Conservation (phyloP, 2,329 filamentous ascomycete species). For the Sarocladium brachiariae region DNA sequence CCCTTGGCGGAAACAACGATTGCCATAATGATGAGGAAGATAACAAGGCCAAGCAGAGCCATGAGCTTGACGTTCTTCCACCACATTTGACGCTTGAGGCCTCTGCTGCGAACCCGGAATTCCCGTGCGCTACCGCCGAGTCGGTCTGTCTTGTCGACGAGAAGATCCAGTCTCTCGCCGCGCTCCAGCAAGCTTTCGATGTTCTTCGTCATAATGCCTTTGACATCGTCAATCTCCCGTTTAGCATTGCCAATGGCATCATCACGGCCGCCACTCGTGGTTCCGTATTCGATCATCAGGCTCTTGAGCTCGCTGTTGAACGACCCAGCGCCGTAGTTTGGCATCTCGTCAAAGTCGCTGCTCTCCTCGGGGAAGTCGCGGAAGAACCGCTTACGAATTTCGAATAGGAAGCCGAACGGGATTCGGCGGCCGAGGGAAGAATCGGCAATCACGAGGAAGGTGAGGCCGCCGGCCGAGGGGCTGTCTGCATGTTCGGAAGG, state of each 20-base stretch:
- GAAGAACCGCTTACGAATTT: conserved; percentile 85
- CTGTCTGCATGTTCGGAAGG: conserved; percentile 53
- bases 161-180: conserved; percentile 84
- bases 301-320: conserved; percentile 76
- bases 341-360: conserved; percentile 70
- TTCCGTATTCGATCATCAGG: conserved; percentile 79
- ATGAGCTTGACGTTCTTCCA: conserved; percentile 99
- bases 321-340: conserved; percentile 80
- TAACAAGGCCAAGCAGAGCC: conserved; percentile 66
- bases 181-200: conserved; percentile 85
- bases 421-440: conserved; percentile 76
- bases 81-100: conserved; percentile 92
- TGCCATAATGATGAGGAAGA: conserved; percentile 51
- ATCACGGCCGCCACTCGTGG: conserved; percentile 64
- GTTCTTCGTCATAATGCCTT: conserved; percentile 92
- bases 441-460: conserved; percentile 85
- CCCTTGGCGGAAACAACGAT: conserved; percentile 46
- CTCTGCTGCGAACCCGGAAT: conserved; percentile 80
- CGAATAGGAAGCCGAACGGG: conserved; percentile 85
- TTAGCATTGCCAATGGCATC: conserved; percentile 81
- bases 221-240: conserved; percentile 84
- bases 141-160: conserved; percentile 95
- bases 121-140: conserved; percentile 83
- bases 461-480: conserved; percentile 70
- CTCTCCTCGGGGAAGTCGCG: conserved; percentile 51